phyloP scores from a whole-genome alignment of 106 monocot genomes.

The Dendrobium nobile region DNA sequence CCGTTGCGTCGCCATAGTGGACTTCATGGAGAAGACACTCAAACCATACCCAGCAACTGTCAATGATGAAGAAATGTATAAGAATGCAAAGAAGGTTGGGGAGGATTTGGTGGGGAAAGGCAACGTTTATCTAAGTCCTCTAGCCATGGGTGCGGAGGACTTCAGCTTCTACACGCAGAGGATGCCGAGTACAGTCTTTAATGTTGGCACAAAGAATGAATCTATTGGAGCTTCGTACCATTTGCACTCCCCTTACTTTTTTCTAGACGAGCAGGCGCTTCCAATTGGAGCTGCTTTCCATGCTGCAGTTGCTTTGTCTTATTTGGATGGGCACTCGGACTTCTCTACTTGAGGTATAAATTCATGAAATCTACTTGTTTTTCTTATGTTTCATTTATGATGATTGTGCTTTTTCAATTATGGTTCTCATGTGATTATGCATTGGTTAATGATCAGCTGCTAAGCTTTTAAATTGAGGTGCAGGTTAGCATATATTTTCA shows the following conservation, averaged over 20 bases:
- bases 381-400: too few species aligned
- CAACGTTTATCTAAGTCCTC: constrained; percentile 14
- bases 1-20: constrained; percentile 34
- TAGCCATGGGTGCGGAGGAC: constrained; percentile 52
- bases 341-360: too few species aligned
- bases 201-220: constrained; percentile 42
- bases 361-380: too few species aligned
- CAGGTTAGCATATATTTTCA: too few species aligned
- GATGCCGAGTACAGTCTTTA: constrained; percentile 40
- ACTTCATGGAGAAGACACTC: constrained; percentile 32
- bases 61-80: constrained; percentile 51
- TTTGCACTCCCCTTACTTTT: constrained; percentile 54
- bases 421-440: too few species aligned
- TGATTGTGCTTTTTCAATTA: too few species aligned
- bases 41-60: constrained; percentile 48
- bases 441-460: too few species aligned
- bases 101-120: constrained; percentile 31
- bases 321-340: constrained; percentile 20
- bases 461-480: too few species aligned
- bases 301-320: constrained; percentile 55
- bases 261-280: constrained; percentile 52
- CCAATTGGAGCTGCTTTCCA: constrained; percentile 73
- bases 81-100: constrained; percentile 35
- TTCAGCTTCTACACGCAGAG: constrained; percentile 59
- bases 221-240: constrained; percentile 17